These are phyloP conservation scores for Sporodiniella umbellata DNA, from an alignment of 371 early-diverging fungal genomes.

Conservation along the genomic window DNA sequence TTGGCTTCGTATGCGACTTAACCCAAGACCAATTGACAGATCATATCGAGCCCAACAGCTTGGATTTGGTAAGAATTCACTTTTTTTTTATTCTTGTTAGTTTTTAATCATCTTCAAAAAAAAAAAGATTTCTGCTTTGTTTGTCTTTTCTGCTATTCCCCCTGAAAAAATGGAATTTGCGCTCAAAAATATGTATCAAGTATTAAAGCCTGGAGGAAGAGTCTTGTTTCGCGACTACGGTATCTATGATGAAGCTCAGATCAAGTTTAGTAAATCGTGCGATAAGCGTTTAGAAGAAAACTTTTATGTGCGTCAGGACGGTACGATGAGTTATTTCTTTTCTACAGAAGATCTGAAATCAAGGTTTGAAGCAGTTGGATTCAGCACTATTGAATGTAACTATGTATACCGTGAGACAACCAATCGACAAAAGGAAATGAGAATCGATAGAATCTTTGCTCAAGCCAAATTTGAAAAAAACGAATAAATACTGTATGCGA, in stretches of 20 bases:
- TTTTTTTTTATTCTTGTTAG: neutral
- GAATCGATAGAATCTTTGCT: constrained; percentile 82
- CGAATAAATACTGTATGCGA: neutral
- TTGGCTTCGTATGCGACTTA: constrained; percentile 83
- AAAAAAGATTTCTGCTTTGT: constrained; percentile 70
- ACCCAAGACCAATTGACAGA: constrained; percentile 64
- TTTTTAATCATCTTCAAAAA: neutral
- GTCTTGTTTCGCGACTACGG: constrained; percentile 90
- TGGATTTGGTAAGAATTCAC: constrained; percentile 56
- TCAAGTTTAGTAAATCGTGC: constrained; percentile 71
- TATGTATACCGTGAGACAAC: constrained; percentile 80
- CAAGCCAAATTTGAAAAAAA: constrained; percentile 76
- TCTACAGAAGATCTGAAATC: constrained; percentile 51
- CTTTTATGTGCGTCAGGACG: constrained; percentile 90
- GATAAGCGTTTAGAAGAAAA: constrained; percentile 77
- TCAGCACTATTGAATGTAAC: constrained; percentile 63
- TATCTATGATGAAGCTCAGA: constrained; percentile 84
- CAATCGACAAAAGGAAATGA: constrained; percentile 74
- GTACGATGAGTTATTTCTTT: constrained; percentile 71
- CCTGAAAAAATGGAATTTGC: constrained; percentile 74
- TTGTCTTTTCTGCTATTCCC: constrained; percentile 84
- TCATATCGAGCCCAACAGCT: constrained; percentile 57
- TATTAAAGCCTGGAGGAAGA: constrained; percentile 74
- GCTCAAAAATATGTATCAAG: constrained; percentile 60
- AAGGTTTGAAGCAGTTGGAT: constrained; percentile 64